Evolutionary conservation across 805 yeast genomes (phyloP).

Genomic region (Peterozyma xylosa): DNA sequence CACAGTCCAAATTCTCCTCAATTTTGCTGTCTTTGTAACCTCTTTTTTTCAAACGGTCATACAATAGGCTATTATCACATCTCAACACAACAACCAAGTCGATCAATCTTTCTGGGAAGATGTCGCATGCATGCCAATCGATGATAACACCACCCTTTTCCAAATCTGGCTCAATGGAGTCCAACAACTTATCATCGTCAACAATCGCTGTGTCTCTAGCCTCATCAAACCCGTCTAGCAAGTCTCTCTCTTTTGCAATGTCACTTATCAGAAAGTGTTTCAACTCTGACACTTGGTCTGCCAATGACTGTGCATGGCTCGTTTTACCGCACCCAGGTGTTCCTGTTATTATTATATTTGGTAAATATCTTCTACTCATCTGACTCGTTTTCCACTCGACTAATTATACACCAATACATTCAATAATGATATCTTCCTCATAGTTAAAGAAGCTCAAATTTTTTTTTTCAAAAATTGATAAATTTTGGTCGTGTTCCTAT

Average conservation of each 20-base stretch:
- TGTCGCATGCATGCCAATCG: constrained; percentile 98
- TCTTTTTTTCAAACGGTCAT: constrained; percentile 69
- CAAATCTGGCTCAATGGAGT: constrained; percentile 68
- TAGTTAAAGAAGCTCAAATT: constrained; percentile 7
- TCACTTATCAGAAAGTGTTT: constrained; percentile 64
- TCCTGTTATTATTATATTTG: constrained; percentile 88
- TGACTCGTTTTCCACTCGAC: too few species aligned
- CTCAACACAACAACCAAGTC: constrained; percentile 88
- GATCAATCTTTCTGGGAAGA: constrained; percentile 86
- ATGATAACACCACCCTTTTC: constrained; percentile 82
- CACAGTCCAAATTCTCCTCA: constrained; percentile 90
- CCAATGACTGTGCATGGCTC: constrained; percentile 37
- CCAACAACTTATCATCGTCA: constrained; percentile 85
- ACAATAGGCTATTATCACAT: constrained; percentile 64
- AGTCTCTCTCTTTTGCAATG: constrained; percentile 68
- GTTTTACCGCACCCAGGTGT: constrained; percentile 69
- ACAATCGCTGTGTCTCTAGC: constrained; percentile 81
- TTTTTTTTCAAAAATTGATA: neutral
- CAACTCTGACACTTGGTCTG: constrained; percentile 46
- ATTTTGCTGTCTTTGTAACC: constrained; percentile 77
- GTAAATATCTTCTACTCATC: constrained; percentile 28
- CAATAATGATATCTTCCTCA: too few species aligned
- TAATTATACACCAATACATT: too few species aligned
- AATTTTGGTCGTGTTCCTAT: too few species aligned
- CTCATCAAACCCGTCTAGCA: constrained; percentile 81